Base-by-base conservation (phyloP, 164 flowering plant species). In the Warburgia ugandensis region DNA sequence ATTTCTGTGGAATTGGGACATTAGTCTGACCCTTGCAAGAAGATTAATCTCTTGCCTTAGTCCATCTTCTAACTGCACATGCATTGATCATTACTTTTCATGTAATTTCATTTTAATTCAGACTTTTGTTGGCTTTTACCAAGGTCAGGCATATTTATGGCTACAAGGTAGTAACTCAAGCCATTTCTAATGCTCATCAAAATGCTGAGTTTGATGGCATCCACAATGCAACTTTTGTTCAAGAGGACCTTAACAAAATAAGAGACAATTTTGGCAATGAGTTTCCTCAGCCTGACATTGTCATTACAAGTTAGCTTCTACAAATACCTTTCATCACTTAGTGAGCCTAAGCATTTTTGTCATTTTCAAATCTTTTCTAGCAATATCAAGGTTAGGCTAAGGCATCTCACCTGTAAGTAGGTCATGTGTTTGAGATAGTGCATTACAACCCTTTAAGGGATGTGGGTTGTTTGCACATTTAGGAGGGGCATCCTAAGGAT, bases 1-100 rank as follows among this genome's bases (percentile, higher is more conserved):
- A 89, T 37, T 94, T 94, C 59, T 94, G 97, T 72, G 97, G 99
- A 62, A 94, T 97, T 29, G 99, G 99, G 39, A 86, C 58, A 94
- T 89, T 54, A 97, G 99, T 50, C 68, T 94, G 44, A 82, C 99
- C 40, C 95, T 94, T 54, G 97, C 99, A 29, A 78, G 58, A 78
- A 84, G 71, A 97, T 86, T 56, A 45, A 40, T 45, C 29, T 54
- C n/a, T 32, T 11, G 0, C 14, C 8, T 38, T 2, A 19, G n/a
- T 21, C 56, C n/a, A 29, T 3, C 7, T 58, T 52, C 38, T n/a
- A 20, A 35, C 21, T 29, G 3, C 32, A 16, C 42, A 33, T 27
- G 11, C 27, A n/a, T 7, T 0, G 26, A 17, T 35, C 23, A 29
- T 10, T 26, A 46, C 23, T 7, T 2, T 9, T 5, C 26, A n/a